phyloP scores from a whole-genome alignment of 208 protist genomes.

The Kentomonas sorsogonicus region DNA sequence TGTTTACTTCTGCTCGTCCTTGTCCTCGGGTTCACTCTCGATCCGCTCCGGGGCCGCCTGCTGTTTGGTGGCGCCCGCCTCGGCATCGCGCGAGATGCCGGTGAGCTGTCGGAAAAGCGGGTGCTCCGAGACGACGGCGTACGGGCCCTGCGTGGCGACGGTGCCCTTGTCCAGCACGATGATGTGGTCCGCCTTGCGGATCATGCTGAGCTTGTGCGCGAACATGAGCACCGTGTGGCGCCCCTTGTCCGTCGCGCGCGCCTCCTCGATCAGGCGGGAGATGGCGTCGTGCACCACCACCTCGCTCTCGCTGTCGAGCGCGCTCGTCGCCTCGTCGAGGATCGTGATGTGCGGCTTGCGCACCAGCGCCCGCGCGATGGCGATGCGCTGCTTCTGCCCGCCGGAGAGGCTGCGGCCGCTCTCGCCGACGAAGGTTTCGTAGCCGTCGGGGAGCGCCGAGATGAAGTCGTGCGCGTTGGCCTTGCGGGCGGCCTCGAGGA shows the following conservation, averaged over 20 bases:
- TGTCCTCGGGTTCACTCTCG: not conserved
- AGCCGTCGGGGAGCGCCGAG: conserved; percentile 71
- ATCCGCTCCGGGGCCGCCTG: not conserved
- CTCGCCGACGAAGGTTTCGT: conserved; percentile 89
- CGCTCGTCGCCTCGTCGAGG: conserved; percentile 91
- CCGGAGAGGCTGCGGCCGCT: conserved; percentile 82
- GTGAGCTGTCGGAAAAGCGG: conserved; percentile 66
- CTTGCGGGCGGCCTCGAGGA: conserved; percentile 56
- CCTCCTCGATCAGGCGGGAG: conserved; percentile 59
- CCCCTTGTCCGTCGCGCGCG: conserved; percentile 33
- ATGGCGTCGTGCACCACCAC: conserved; percentile 86
- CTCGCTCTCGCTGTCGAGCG: conserved; percentile 89
- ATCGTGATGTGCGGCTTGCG: conserved; percentile 84
- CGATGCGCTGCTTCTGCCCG: conserved; percentile 93
- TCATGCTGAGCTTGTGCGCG: conserved; percentile 86
- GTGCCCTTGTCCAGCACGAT: conserved; percentile 79
- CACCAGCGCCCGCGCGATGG: conserved; percentile 88
- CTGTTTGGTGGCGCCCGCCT: conserved; percentile 2
- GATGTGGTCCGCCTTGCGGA: conserved; percentile 82
- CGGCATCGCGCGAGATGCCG: conserved; percentile 19
- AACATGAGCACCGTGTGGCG: conserved; percentile 82
- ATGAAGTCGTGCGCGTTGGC: conserved; percentile 92
- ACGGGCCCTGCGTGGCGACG: conserved; percentile 66
- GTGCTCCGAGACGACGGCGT: conserved; percentile 51
- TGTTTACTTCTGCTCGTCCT: conserved; percentile 2